Conservation (phyloP, 1,139 yeast genomes). For the Saccharomyces hybrid region DNA sequence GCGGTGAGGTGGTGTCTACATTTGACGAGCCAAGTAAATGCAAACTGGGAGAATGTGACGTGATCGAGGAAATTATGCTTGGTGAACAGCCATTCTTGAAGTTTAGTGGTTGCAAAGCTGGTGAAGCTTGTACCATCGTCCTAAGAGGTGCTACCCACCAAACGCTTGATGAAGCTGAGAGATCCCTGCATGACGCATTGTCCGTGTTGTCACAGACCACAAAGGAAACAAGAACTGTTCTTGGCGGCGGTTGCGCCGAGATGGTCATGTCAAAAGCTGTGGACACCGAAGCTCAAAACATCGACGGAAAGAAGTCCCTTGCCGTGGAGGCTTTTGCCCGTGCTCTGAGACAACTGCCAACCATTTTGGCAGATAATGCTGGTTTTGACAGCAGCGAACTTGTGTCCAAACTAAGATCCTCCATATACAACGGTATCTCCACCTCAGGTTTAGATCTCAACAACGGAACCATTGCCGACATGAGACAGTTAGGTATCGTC, state of each 20-base stretch:
- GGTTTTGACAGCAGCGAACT: slow-evolving; percentile 93
- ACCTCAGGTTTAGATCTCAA: slow-evolving; percentile 87
- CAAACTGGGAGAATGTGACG: slow-evolving; percentile 79
- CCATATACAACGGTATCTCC: slow-evolving; percentile 86
- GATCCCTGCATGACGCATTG: slow-evolving; percentile 94
- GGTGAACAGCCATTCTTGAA: slow-evolving; percentile 82
- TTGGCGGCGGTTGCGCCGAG: slow-evolving; percentile 98
- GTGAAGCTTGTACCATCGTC: slow-evolving; percentile 94
- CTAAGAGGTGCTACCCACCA: slow-evolving; percentile 96
- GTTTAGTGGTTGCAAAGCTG: slow-evolving; percentile 90
- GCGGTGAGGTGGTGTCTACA: slow-evolving; percentile 96
- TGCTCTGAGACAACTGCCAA: slow-evolving; percentile 91
- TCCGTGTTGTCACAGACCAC: slow-evolving; percentile 97
- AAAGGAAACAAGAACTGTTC: slow-evolving; percentile 83
- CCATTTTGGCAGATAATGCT: slow-evolving; percentile 92
- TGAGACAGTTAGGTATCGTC: slow-evolving; percentile 88
- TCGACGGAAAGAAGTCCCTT: slow-evolving; percentile 84
- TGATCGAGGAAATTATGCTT: slow-evolving; percentile 82
- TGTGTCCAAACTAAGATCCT: slow-evolving; percentile 82
- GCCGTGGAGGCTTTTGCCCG: slow-evolving; percentile 93
- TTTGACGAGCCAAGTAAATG: slow-evolving; percentile 87
- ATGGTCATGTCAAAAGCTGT: slow-evolving; percentile 98
- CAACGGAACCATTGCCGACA: slow-evolving; percentile 78
- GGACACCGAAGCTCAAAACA: slow-evolving; percentile 89
- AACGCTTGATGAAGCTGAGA: slow-evolving; percentile 92